Percentiles rank a stretch among this genome's conserved stretches.
Evolutionary conservation across 176 grass and related monocot genomes (phyloP).

Genomic region (Triticum turgidum): DNA sequence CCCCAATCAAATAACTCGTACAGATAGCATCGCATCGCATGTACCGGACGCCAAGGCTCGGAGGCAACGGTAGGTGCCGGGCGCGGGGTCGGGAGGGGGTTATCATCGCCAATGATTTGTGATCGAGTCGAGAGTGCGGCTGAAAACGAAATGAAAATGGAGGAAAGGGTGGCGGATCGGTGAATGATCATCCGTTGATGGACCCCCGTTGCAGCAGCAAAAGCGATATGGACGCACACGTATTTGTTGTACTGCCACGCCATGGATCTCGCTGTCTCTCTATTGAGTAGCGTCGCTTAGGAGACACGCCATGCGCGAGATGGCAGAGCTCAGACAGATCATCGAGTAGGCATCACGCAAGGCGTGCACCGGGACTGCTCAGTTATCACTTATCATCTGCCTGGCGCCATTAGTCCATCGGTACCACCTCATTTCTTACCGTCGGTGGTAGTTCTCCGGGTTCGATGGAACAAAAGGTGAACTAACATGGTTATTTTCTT

Average conservation of each 20-base stretch:
- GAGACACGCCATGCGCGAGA: conserved; percentile 11
- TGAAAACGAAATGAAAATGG: neutral
- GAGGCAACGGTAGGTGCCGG: conserved; percentile 7
- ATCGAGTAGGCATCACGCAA: conserved; percentile 24
- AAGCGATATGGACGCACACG: neutral
- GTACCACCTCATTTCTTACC: neutral
- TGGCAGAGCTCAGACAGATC: neutral
- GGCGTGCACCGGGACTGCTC: neutral
- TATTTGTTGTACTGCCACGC: neutral
- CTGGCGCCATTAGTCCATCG: too few species aligned
- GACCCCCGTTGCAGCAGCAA: neutral
- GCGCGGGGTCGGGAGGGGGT: neutral
- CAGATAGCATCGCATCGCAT: neutral
- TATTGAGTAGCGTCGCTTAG: conserved; percentile 9
- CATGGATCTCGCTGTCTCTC: conserved; percentile 11
- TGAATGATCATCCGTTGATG: neutral
- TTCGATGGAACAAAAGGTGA: neutral
- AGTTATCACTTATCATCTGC: neutral
- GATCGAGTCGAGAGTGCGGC: neutral
- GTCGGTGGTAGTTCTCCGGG: too few species aligned
- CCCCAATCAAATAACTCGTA: neutral
- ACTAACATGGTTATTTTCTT: neutral
- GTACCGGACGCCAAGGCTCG: neutral
- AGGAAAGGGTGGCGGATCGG: neutral
- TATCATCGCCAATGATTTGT: neutral